Evolutionary conservation across 1,139 yeast genomes (phyloP).

Genomic region (Yamadazyma epiphylla): DNA sequence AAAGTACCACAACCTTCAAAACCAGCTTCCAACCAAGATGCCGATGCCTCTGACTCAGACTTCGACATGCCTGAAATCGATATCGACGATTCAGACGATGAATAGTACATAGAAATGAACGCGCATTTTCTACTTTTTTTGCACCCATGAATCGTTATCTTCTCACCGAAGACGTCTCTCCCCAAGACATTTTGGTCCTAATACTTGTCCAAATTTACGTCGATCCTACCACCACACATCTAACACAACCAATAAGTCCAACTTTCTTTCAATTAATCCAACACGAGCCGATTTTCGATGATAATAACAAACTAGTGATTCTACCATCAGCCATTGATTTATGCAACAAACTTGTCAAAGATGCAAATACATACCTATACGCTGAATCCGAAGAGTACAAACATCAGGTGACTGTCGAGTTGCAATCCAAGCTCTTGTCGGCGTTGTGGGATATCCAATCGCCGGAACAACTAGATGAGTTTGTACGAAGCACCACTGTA

Average conservation of each 20-base stretch:
- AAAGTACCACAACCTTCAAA: no score
- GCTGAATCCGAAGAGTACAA: constrained; percentile 2
- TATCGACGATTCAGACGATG: constrained; percentile 29
- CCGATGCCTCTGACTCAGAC: constrained; percentile 36
- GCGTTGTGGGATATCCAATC: constrained; percentile 30
- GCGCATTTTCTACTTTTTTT: no score
- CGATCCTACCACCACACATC: constrained; percentile 5
- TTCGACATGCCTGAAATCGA: constrained; percentile 59
- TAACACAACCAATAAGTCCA: constrained; percentile 5
- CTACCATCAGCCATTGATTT: constrained; percentile 27
- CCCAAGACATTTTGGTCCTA: constrained; percentile 30
- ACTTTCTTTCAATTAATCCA: constrained; percentile 20
- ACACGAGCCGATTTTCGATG: constrained; percentile 22
- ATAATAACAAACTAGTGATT: constrained; percentile 19
- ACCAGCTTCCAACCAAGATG: no score
- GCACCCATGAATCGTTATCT: no score
- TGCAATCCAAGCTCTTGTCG: constrained; percentile 8
- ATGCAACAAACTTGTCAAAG: constrained; percentile 13
- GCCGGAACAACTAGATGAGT: constrained; percentile 27
- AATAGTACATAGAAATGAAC: constrained; percentile 6
- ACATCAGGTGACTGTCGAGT: background rate
- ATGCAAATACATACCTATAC: constrained; percentile 4
- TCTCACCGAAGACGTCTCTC: constrained; percentile 32
- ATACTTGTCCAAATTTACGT: constrained; percentile 21
- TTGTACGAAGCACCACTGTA: background rate